Conservation (phyloP, 2,329 filamentous ascomycete genomes). For the Phymatotrichopsis omnivora region DNA sequence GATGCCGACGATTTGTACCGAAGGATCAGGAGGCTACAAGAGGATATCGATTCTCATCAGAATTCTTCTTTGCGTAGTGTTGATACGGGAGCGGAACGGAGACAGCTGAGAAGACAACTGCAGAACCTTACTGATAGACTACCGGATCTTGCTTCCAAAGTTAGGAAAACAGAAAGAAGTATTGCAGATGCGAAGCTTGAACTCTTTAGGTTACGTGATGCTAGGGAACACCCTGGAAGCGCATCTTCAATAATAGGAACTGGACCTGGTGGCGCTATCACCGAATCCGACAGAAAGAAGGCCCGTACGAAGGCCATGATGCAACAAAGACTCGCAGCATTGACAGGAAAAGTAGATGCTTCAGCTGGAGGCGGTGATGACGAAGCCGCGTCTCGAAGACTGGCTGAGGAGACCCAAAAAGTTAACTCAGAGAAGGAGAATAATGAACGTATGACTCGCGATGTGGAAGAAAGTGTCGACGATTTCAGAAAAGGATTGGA, state of each 20-base stretch:
- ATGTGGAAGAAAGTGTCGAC: constrained; percentile 90
- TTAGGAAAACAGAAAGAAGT: constrained; percentile 78
- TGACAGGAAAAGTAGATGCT: constrained; percentile 71
- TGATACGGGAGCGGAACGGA: constrained; percentile 79
- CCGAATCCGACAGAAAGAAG: constrained; percentile 88
- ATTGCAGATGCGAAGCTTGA: constrained; percentile 89
- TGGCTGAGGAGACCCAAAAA: constrained; percentile 79
- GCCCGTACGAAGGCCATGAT: constrained; percentile 95
- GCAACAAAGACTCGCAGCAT: constrained; percentile 88
- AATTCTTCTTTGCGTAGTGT: constrained; percentile 58
- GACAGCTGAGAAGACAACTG: constrained; percentile 77
- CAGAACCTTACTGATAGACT: constrained; percentile 82
- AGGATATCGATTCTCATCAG: constrained; percentile 88
- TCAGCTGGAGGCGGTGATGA: constrained; percentile 47
- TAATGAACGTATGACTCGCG: constrained; percentile 91
- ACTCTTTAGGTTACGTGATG: constrained; percentile 85
- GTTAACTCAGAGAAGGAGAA: constrained; percentile 78
- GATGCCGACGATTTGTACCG: constrained; percentile 92
- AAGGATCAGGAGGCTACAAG: constrained; percentile 80
- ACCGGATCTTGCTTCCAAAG: constrained; percentile 82
- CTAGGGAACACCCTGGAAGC: constrained; percentile 78
- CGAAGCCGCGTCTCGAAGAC: constrained; percentile 65
- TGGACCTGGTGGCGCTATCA: constrained; percentile 79
- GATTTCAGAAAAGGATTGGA: constrained; percentile 80
- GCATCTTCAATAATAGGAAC: constrained; percentile 78